Percentiles rank a stretch among this genome's conserved stretches.
These are phyloP conservation scores for Toxicodendron radicans DNA, from an alignment of 345 rosid genomes.

Conservation along the genomic window DNA sequence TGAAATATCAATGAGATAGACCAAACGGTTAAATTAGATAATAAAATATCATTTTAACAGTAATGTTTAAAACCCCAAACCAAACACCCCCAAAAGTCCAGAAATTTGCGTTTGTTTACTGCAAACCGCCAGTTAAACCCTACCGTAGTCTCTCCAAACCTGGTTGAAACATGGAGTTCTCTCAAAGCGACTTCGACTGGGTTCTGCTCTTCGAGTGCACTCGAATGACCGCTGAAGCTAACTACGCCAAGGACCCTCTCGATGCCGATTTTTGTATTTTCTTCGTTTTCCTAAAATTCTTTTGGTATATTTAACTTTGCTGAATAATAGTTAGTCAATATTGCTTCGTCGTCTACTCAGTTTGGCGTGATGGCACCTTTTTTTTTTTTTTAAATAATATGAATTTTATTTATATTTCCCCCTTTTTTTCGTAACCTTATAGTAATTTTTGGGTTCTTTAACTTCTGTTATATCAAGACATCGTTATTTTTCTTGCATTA, in stretches of 20 bases:
- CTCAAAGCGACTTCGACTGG: conserved; percentile 57
- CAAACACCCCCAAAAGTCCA: too few relatives aligned
- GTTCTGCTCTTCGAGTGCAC: conserved; percentile 50
- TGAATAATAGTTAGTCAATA: background rate
- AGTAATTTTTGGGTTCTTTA: background rate
- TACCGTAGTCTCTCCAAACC: background rate
- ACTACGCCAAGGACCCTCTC: conserved; percentile 58
- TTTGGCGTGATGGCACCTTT: background rate
- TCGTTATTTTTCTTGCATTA: too few relatives aligned
- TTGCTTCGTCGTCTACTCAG: background rate
- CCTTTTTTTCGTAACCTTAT: background rate
- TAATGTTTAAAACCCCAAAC: too few relatives aligned
- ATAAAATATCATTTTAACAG: too few relatives aligned
- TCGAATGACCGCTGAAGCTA: conserved; percentile 54
- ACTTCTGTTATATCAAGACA: too few relatives aligned
- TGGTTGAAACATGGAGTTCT: conserved; percentile 45
- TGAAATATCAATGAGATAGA: too few relatives aligned
- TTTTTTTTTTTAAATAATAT: background rate
- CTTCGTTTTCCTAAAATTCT: background rate
- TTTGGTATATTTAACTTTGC: background rate
- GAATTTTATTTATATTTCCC: background rate
- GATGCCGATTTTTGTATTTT: conserved; percentile 46
- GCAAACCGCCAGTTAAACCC: background rate
- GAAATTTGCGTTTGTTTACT: background rate
- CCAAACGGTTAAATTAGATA: too few relatives aligned